These are phyloP conservation scores for Talaromyces sp. DNA, from an alignment of 2,329 filamentous ascomycete species.

Conservation along the genomic window DNA sequence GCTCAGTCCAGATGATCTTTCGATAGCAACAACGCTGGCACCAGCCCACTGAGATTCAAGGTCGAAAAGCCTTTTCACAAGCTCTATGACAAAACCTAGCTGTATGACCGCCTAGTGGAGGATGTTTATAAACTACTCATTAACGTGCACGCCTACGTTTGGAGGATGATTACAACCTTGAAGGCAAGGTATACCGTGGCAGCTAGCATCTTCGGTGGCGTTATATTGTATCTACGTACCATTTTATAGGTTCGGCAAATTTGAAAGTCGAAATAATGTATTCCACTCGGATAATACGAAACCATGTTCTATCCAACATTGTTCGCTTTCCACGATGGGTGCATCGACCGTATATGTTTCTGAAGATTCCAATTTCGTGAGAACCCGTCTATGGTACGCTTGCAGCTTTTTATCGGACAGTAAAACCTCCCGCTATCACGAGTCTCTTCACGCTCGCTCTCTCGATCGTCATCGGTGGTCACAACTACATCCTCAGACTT, in stretches of 20 bases:
- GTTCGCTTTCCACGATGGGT: conserved; percentile 18
- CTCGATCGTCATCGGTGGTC: neutral
- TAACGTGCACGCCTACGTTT: too few species aligned
- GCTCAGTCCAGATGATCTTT: too few species aligned
- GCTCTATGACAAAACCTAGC: too few species aligned
- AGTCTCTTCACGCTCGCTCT: conserved; percentile 19
- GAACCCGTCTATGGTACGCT: conserved; percentile 28
- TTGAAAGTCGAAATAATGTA: neutral
- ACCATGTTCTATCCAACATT: neutral
- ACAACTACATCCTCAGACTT: neutral
- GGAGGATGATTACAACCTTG: too few species aligned
- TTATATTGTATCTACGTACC: too few species aligned
- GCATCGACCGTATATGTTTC: conserved; percentile 29
- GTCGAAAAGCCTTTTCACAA: too few species aligned
- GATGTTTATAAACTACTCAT: too few species aligned
- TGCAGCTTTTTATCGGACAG: conserved; percentile 28
- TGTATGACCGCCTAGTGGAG: too few species aligned
- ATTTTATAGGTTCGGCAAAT: neutral
- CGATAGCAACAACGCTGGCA: too few species aligned
- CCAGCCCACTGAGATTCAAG: too few species aligned
- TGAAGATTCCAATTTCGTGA: conserved; percentile 35
- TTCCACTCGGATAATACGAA: neutral
- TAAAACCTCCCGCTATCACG: conserved; percentile 24
- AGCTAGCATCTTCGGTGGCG: too few species aligned
- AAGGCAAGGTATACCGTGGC: too few species aligned